A percentile compares a stretch with the other conserved stretches of the same genome.
phyloP scores from a whole-genome alignment of 2,329 filamentous ascomycete genomes.

The Ophiostoma sp. region DNA sequence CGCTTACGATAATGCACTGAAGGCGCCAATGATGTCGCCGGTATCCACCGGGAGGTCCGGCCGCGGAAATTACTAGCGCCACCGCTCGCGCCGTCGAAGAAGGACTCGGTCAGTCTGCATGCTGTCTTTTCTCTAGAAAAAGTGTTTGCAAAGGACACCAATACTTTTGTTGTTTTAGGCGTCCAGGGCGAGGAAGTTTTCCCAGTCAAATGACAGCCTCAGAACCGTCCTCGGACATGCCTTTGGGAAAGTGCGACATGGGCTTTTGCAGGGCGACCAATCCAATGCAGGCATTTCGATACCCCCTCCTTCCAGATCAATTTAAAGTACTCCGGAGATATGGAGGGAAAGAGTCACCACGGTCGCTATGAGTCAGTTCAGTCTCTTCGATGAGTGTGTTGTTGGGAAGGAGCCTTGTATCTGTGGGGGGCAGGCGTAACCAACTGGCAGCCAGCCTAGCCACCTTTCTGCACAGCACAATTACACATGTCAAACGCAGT shows the following conservation, averaged over 20 bases:
- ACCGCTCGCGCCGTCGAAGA: neutral
- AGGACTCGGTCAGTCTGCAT: neutral
- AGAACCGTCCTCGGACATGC: neutral
- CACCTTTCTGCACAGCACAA: neutral
- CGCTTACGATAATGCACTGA: neutral
- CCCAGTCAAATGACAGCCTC: neutral
- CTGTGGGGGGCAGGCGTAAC: neutral
- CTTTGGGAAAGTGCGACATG: neutral
- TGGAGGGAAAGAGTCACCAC: neutral
- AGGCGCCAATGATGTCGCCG: slow-evolving; percentile 16
- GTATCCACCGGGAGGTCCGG: slow-evolving; percentile 9
- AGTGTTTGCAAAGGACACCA: neutral
- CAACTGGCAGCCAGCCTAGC: neutral
- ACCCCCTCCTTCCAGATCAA: neutral
- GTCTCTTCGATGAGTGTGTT: neutral
- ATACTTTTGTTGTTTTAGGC: neutral
- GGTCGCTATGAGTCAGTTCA: neutral
- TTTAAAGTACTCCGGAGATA: neutral
- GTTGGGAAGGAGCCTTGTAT: neutral
- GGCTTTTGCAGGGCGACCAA: neutral
- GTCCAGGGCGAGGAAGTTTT: neutral
- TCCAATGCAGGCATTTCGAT: neutral
- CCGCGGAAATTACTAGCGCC: slow-evolving; percentile 7
- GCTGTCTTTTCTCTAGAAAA: neutral
- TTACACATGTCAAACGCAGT: neutral